Percentiles rank a stretch among this genome's conserved stretches.
phyloP scores from a whole-genome alignment of 2,329 filamentous ascomycete genomes.

The Claviceps africana region DNA sequence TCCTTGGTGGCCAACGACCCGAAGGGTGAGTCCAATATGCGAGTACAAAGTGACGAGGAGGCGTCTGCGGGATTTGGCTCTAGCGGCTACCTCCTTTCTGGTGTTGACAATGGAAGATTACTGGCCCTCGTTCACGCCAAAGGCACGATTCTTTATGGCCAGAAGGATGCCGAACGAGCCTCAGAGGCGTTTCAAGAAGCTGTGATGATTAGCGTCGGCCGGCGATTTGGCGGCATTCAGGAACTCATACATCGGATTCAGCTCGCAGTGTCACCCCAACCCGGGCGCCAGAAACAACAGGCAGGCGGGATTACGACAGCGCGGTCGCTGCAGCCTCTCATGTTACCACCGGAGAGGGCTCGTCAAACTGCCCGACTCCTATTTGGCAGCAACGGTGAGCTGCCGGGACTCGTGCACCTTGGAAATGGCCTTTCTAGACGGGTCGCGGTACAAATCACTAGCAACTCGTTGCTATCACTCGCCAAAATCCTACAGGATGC shows the following conservation, averaged over 20 bases:
- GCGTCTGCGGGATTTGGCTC: slow-evolving; percentile 17
- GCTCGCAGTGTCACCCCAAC: slow-evolving; percentile 41
- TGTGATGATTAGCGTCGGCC: slow-evolving; percentile 73
- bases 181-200: slow-evolving; percentile 90
- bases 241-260: slow-evolving; percentile 70
- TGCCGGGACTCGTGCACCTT: slow-evolving; percentile 67
- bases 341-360: slow-evolving; percentile 73
- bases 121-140: slow-evolving; percentile 92
- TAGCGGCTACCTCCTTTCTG: slow-evolving; percentile 66
- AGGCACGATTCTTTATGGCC: slow-evolving; percentile 91
- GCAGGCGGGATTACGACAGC: slow-evolving; percentile 6
- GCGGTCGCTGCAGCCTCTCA: slow-evolving; percentile 37
- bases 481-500: slow-evolving; percentile 97
- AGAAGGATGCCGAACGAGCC: slow-evolving; percentile 68
- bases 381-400: slow-evolving; percentile 59
- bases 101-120: slow-evolving; percentile 80
- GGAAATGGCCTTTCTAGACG: slow-evolving; percentile 57
- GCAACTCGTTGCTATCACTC: slow-evolving; percentile 84
- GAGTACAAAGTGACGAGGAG: not conserved
- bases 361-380: slow-evolving; percentile 70
- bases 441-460: slow-evolving; percentile 81
- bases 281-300: slow-evolving; percentile 5
- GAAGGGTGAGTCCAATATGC: not conserved
- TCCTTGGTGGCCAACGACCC: not conserved
- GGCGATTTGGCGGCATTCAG: slow-evolving; percentile 54